Evolutionary conservation across 768 basidiomycete species (phyloP).

Genomic region (Podaxis sp.): DNA sequence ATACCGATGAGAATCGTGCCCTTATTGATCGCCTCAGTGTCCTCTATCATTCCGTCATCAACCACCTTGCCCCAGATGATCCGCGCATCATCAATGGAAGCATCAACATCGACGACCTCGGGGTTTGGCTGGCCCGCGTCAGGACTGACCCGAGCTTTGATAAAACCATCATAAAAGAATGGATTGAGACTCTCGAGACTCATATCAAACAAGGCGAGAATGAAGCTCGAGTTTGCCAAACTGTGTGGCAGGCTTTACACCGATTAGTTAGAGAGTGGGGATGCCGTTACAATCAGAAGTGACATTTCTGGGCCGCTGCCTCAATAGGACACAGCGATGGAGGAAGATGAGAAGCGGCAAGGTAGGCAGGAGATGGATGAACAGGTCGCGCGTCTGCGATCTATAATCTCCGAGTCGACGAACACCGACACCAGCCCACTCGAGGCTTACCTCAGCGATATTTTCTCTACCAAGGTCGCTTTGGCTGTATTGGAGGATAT

Average conservation of each 20-base stretch:
- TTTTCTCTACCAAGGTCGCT: conserved; percentile 33
- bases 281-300: conserved; percentile 26
- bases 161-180: conserved; percentile 27
- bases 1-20: not conserved
- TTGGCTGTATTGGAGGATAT: conserved; percentile 23
- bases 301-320: conserved; percentile 15
- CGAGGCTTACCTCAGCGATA: conserved; percentile 27
- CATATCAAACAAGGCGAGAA: conserved; percentile 31
- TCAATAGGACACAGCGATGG: not conserved
- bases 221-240: conserved; percentile 35
- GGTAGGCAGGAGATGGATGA: conserved; percentile 39
- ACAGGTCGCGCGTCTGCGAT: conserved; percentile 33
- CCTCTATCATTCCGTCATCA: not conserved
- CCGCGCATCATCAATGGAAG: conserved; percentile 17
- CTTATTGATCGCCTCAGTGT: not conserved
- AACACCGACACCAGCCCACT: conserved; percentile 28
- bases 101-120: conserved; percentile 26
- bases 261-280: conserved; percentile 40
- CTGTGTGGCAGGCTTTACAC: conserved; percentile 38
- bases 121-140: conserved; percentile 35
- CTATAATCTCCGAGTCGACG: conserved; percentile 36
- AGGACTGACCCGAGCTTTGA: conserved; percentile 36
- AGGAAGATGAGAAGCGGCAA: conserved; percentile 20
- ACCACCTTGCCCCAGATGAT: not conserved
- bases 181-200: conserved; percentile 32